Evolutionary conservation across 176 grass and related monocot genomes (phyloP), one percentile per base, ranked within the genome.

Genomic region (Zoysia japonica): DNA sequence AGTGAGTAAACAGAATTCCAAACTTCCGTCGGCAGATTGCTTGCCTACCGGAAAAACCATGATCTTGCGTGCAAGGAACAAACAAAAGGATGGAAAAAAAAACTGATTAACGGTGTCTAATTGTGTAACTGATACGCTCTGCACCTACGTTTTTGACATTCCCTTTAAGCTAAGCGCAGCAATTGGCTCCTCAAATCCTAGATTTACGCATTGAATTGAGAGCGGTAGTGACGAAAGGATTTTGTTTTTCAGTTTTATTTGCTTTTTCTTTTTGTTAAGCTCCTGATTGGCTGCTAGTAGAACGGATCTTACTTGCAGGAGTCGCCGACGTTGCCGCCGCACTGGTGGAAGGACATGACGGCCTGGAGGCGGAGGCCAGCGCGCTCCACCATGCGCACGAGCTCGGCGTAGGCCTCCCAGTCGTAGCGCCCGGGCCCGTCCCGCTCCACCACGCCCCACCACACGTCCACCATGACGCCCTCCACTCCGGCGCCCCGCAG

Each of bases 281-380:
- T 14, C 61, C 5, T 65, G 47, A 67, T 16, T 80, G 3, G 36
- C 51, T 42, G 6, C 6, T 37, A 38, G 3, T 11, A n/a, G 47
- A 55, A 13, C 5, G 19, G 57, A 48, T 44, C 79, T 87, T 89
- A 99, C 96, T 93, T 90, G 96, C 96, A 98, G 16, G 89, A 88
- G 80, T 97, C 95, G 20, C 95, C 95, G 56, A 94, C 92, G 85
- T 97, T 97, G 70, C 95, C 95, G 17, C 92, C 92, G 77, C 89
- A 97, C 89, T 92, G 87, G 83, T 97, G 95, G 77, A 97, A 97
- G 9, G 87, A 97, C 96, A 99, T 99, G 88, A 94, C 91, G 76
- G 88, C 85, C 92, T 99, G 96, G 16, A 99, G 86, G 5, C 89
- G 82, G 5, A 98, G 86, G 0, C 95, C 92, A 43, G 91, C 89